phyloP scores from a whole-genome alignment of 2,329 filamentous ascomycete genomes.

The Aureobasidium leucospermi region DNA sequence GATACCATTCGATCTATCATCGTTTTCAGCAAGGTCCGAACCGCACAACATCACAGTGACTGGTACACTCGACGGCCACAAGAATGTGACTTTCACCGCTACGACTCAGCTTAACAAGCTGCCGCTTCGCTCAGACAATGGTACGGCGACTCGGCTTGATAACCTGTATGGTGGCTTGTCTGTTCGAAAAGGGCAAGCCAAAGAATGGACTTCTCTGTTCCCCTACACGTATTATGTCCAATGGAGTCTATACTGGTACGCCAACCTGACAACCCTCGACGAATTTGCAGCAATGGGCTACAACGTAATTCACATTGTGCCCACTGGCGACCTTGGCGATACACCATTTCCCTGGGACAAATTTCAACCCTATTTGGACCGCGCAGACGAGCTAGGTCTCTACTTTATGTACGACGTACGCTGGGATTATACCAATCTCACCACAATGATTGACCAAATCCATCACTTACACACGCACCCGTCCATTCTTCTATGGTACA shows the following conservation, averaged over 20 bases:
- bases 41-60: constrained; percentile 32
- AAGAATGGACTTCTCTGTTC: constrained; percentile 32
- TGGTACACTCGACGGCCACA: constrained; percentile 23
- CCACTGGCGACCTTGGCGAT: constrained; percentile 18
- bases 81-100: constrained; percentile 28
- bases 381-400: constrained; percentile 36
- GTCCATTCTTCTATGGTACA: constrained; percentile 40
- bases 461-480: constrained; percentile 26
- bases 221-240: constrained; percentile 39
- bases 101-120: constrained; percentile 32
- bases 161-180: constrained; percentile 38
- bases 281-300: constrained; percentile 35
- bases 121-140: constrained; percentile 31
- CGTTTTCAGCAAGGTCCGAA: constrained; percentile 19
- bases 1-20: constrained; percentile 22
- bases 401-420: constrained; percentile 42
- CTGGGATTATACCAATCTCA: constrained; percentile 32
- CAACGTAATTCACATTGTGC: constrained; percentile 39
- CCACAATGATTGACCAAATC: constrained; percentile 31
- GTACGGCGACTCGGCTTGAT: constrained; percentile 39
- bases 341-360: constrained; percentile 34
- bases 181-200: constrained; percentile 28
- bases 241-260: constrained; percentile 28
- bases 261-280: constrained; percentile 29
- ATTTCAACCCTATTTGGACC: constrained; percentile 34